phyloP scores from a whole-genome alignment of 768 basidiomycete species.

The Mycena kentingensis region DNA sequence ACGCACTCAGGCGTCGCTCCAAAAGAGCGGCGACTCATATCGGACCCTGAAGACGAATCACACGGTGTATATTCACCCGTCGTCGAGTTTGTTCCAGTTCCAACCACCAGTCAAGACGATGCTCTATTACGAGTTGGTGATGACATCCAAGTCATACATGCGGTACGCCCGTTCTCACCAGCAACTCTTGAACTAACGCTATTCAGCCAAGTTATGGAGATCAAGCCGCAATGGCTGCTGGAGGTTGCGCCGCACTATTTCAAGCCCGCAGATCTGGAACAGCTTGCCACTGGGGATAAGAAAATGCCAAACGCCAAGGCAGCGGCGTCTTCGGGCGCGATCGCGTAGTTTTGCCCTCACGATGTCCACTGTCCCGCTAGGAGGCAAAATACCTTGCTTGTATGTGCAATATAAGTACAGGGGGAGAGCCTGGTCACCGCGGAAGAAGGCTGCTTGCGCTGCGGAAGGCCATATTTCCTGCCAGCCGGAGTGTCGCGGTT shows the following conservation, averaged over 20 bases:
- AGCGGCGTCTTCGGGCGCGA: constrained; percentile 40
- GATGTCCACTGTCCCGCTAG: no score
- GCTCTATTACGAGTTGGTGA: constrained; percentile 94
- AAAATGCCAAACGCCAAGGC: constrained; percentile 83
- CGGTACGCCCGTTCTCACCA: constrained; percentile 43
- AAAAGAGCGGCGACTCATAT: constrained; percentile 96
- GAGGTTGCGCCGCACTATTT: constrained; percentile 99
- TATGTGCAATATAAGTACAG: no score
- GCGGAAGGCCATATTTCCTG: constrained; percentile 77
- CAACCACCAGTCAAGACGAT: constrained; percentile 92
- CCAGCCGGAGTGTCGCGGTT: constrained; percentile 75
- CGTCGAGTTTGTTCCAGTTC: constrained; percentile 91
- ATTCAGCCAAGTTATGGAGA: constrained; percentile 91
- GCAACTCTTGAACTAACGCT: not conserved
- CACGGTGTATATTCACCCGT: constrained; percentile 96
- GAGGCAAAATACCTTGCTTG: no score
- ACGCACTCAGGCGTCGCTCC: constrained; percentile 71
- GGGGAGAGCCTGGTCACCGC: no score
- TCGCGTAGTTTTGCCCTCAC: not conserved
- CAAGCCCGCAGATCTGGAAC: constrained; percentile 81
- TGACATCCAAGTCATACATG: constrained; percentile 98
- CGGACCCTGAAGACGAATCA: constrained; percentile 95
- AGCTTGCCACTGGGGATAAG: constrained; percentile 77
- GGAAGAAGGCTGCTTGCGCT: constrained; percentile 85
- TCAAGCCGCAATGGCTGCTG: constrained; percentile 91